Evolutionary conservation across 176 grass and related monocot genomes (phyloP).

Genomic region (Guadua angustifolia): DNA sequence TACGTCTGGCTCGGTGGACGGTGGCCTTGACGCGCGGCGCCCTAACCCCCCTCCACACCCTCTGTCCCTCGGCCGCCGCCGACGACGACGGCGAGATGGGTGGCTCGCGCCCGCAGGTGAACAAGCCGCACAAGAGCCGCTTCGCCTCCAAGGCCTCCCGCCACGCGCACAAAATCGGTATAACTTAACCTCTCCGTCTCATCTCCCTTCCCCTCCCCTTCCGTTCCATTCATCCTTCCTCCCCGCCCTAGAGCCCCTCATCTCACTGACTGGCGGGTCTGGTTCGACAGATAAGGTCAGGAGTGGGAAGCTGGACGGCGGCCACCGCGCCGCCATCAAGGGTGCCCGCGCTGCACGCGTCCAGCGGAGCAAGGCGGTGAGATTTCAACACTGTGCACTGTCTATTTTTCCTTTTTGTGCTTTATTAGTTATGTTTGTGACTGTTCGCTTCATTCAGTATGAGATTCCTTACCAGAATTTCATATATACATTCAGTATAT

Average conservation of each 20-base stretch:
- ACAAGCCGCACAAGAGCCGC: constrained; percentile 91
- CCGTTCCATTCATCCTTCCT: background rate
- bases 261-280: background rate
- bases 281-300: constrained; percentile 61
- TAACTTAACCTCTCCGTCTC: background rate
- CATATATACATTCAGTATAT: too few relatives aligned
- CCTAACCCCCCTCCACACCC: background rate
- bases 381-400: background rate
- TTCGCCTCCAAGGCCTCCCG: constrained; percentile 89
- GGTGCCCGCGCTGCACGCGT: constrained; percentile 70
- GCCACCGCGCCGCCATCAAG: constrained; percentile 61
- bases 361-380: constrained; percentile 83
- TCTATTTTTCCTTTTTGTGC: background rate
- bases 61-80: background rate
- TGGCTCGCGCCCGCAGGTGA: constrained; percentile 71
- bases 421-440: background rate
- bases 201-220: background rate
- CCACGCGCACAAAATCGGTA: constrained; percentile 68
- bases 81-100: constrained; percentile 53
- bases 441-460: background rate
- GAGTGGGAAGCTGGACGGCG: constrained; percentile 55
- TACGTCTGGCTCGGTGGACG: too few relatives aligned
- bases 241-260: background rate
- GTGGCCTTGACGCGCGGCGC: background rate
- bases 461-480: too few relatives aligned